Conservation (phyloP, 192 early-diverging fungal genomes). For the Coemansia sp. region DNA sequence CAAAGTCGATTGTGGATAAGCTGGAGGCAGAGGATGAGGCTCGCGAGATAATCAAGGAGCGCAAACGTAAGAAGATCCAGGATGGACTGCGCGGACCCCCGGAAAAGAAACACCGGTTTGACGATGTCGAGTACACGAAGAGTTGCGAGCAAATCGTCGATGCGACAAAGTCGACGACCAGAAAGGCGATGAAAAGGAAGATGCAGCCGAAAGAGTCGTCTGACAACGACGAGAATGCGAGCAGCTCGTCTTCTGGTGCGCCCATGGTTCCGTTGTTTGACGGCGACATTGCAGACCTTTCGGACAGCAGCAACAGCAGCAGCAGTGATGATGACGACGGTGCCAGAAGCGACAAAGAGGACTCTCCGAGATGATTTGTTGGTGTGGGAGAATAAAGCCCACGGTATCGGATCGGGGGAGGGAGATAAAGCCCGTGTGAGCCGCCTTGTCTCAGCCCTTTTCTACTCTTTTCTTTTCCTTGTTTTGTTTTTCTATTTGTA, state of each 20-base stretch:
- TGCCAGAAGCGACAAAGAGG: background rate
- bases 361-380: background rate
- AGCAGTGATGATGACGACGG: constrained; percentile 6
- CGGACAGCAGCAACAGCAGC: constrained; percentile 15
- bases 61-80: constrained; percentile 85
- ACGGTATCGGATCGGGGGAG: too few relatives aligned
- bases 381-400: background rate
- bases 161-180: constrained; percentile 59
- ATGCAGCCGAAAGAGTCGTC: background rate
- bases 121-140: constrained; percentile 74
- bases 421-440: too few relatives aligned
- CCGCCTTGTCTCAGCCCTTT: too few relatives aligned
- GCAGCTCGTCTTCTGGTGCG: background rate
- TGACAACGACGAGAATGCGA: constrained; percentile 3
- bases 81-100: constrained; percentile 66
- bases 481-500: too few relatives aligned
- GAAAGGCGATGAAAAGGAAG: constrained; percentile 24
- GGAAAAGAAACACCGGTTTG: constrained; percentile 74
- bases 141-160: constrained; percentile 67
- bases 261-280: constrained; percentile 38
- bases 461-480: too few relatives aligned
- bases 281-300: constrained; percentile 19
- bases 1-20: constrained; percentile 67
- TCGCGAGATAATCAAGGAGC: constrained; percentile 51
- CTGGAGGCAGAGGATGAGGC: constrained; percentile 22